Evolutionary conservation across 2,329 filamentous ascomycete genomes (phyloP), one percentile per base, ranked within the genome.

Genomic region (Monilinia polystroma): DNA sequence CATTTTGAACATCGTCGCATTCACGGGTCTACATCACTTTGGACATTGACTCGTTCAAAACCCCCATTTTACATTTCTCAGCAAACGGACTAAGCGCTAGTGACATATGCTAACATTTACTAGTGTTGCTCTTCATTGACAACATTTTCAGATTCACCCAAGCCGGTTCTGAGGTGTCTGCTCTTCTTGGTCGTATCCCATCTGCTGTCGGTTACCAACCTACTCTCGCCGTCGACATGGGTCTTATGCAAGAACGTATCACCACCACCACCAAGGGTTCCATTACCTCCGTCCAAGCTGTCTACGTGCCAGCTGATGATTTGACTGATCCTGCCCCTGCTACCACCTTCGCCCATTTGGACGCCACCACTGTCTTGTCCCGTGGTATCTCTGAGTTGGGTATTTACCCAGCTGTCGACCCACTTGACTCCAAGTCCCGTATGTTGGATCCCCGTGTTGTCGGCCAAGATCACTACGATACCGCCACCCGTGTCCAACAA

Each of bases 61-160:
- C 5, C 3, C 32, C 7, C 32, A 35, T 35, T 35, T 35, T 5
- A 35, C 32, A 8, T 35, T 35, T 35, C 32, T 35, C 6, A 35
- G 32, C 6, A 45, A 45, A 45, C 8, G 43, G 4, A 5, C 12
- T 45, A 45, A 18, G 14, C 43, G 18, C 7, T 18, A 47, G 18
- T 47, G 2, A 49, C 20, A 38, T 29, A 2, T 54, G 67, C 77
- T 78, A 72, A 79, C 69, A 38, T 41, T 38, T 41, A 29, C 35
- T 68, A 90, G 92, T 97, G 87, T 87, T 97, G 80, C 93, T 97
- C 82, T 97, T 98, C 87, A 98, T 98, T 82, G 95, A 99, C 90
- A 99, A 99, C 88, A 98, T 99, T 84, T 98, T 97, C 92, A 91
- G 95, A 79, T 98, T 98, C 88, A 97, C 94, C 74, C 94, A 98